Percentiles rank a stretch among this genome's conserved stretches.
Evolutionary conservation across 2,329 filamentous ascomycete genomes (phyloP).

Genomic region (Stagonosporopsis vannaccii): DNA sequence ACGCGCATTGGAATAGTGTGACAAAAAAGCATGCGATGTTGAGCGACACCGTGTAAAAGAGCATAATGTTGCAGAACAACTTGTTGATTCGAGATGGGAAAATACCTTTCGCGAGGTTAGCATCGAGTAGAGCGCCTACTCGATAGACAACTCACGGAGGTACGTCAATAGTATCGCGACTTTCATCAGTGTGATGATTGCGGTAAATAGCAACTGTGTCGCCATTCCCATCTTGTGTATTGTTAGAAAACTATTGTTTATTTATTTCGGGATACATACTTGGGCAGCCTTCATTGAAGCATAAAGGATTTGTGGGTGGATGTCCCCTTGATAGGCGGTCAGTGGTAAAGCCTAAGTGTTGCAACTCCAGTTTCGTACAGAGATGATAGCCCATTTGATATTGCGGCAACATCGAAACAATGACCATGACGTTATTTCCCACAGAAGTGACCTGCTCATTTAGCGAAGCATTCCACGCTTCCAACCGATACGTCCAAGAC

Average conservation of each 20-base stretch:
- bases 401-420: slow-evolving; percentile 31
- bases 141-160: slow-evolving; percentile 18
- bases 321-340: slow-evolving; percentile 28
- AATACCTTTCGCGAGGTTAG: slow-evolving; percentile 23
- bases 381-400: slow-evolving; percentile 42
- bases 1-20: slow-evolving; percentile 41
- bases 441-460: slow-evolving; percentile 25
- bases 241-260: slow-evolving; percentile 1
- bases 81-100: slow-evolving; percentile 39
- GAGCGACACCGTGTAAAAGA: slow-evolving; percentile 32
- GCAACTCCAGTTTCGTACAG: slow-evolving; percentile 21
- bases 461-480: not conserved
- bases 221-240: slow-evolving; percentile 31
- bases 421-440: slow-evolving; percentile 36
- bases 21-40: slow-evolving; percentile 33
- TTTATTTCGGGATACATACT: slow-evolving; percentile 9
- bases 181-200: slow-evolving; percentile 37
- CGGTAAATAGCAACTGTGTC: slow-evolving; percentile 33
- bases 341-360: not conserved
- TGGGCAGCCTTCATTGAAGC: slow-evolving; percentile 29
- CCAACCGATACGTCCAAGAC: not conserved
- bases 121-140: not conserved
- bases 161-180: slow-evolving; percentile 35
- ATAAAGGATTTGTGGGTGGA: slow-evolving; percentile 24
- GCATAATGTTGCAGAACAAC: slow-evolving; percentile 38